These are phyloP conservation scores for Kwoniella shivajii DNA, from an alignment of 1,284 basidiomycete genomes.

Conservation along the genomic window DNA sequence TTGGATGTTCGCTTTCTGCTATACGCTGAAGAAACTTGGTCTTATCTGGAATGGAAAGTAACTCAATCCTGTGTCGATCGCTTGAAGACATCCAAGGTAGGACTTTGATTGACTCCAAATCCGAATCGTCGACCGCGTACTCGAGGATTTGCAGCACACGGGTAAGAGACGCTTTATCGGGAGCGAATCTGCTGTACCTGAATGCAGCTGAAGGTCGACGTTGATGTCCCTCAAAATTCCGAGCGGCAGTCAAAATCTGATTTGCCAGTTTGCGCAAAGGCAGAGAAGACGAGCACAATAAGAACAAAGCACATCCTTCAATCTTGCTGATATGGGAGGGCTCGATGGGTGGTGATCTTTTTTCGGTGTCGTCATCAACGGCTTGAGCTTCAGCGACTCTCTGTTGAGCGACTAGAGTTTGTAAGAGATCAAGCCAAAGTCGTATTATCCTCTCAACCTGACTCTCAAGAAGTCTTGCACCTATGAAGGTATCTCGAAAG, in stretches of 20 bases:
- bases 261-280: slow-evolving; percentile 36
- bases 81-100: slow-evolving; percentile 40
- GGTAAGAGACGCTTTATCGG: slow-evolving; percentile 28
- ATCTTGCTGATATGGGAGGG: slow-evolving; percentile 58
- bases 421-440: slow-evolving; percentile 75
- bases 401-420: slow-evolving; percentile 65
- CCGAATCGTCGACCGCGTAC: slow-evolving; percentile 31
- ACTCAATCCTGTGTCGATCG: slow-evolving; percentile 43
- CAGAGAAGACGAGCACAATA: slow-evolving; percentile 67
- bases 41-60: slow-evolving; percentile 23
- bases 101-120: slow-evolving; percentile 39
- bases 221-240: slow-evolving; percentile 41
- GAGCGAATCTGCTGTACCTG: slow-evolving; percentile 39
- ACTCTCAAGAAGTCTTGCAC: slow-evolving; percentile 65
- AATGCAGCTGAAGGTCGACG: slow-evolving; percentile 46
- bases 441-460: slow-evolving; percentile 62
- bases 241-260: slow-evolving; percentile 34
- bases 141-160: slow-evolving; percentile 43
- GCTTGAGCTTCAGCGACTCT: slow-evolving; percentile 40
- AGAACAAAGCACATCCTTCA: slow-evolving; percentile 73
- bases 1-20: slow-evolving; percentile 54
- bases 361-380: slow-evolving; percentile 14
- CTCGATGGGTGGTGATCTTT: slow-evolving; percentile 37
- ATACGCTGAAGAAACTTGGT: slow-evolving; percentile 40
- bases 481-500: slow-evolving; percentile 67